A percentile compares a stretch with the other conserved stretches of the same genome.
These are phyloP conservation scores for Paecilomyces niveus DNA, from an alignment of 2,329 filamentous ascomycete species.

Conservation along the genomic window DNA sequence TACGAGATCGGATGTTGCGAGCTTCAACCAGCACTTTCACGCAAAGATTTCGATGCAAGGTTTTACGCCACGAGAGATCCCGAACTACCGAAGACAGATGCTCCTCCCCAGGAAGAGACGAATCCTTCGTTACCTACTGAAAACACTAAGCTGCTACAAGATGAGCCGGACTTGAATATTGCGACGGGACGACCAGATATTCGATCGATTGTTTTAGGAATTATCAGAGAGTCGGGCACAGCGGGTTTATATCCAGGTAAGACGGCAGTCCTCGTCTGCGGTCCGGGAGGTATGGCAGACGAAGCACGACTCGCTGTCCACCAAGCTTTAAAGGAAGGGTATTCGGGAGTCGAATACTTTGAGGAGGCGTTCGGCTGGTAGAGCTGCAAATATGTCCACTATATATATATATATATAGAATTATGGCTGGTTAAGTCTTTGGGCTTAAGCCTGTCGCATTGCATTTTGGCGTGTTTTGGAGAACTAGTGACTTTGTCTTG, in stretches of 20 bases:
- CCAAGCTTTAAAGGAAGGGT: constrained; percentile 18
- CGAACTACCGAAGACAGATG: background rate
- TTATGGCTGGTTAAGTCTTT: background rate
- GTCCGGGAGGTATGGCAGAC: constrained; percentile 36
- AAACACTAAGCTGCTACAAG: background rate
- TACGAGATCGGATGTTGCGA: constrained; percentile 7
- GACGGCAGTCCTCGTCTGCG: constrained; percentile 34
- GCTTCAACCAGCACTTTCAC: constrained; percentile 4
- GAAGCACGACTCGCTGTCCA: constrained; percentile 31
- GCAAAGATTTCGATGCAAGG: constrained; percentile 7
- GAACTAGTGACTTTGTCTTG: no score
- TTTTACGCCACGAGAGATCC: constrained; percentile 6
- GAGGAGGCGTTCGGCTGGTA: constrained; percentile 38
- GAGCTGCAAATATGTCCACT: background rate
- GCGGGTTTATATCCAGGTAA: constrained; percentile 7
- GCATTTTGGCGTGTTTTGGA: background rate
- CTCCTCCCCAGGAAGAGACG: background rate
- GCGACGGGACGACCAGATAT: constrained; percentile 27
- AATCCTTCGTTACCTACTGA: background rate
- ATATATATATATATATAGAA: background rate
- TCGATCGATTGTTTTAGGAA: constrained; percentile 12
- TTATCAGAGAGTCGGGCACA: constrained; percentile 13
- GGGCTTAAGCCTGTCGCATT: background rate
- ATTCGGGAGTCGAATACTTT: constrained; percentile 31
- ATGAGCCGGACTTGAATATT: constrained; percentile 14